These are phyloP conservation scores for Vanrija pseudolonga DNA, from an alignment of 1,284 basidiomycete genomes.

Conservation along the genomic window DNA sequence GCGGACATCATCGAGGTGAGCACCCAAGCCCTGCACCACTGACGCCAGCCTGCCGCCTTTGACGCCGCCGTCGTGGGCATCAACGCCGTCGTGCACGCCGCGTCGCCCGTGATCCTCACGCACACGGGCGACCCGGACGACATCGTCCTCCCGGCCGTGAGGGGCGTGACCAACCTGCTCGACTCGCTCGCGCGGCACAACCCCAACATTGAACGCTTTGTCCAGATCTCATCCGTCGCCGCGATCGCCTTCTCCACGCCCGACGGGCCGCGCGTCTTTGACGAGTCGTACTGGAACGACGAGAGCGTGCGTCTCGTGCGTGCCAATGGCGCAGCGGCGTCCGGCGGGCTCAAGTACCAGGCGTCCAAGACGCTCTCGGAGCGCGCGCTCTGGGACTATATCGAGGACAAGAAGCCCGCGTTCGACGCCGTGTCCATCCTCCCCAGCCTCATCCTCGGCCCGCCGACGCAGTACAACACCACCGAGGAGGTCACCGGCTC, in stretches of 20 bases:
- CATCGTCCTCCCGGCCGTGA: not conserved
- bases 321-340: not conserved
- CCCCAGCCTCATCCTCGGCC: not conserved
- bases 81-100: not conserved
- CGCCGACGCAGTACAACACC: not conserved
- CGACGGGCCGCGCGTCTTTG: not conserved
- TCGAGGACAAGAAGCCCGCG: not conserved
- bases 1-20: not conserved
- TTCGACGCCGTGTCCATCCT: constrained; percentile 11
- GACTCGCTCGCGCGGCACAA: not conserved
- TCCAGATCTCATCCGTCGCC: not conserved
- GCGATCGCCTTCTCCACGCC: not conserved
- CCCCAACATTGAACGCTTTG: not conserved
- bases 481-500: constrained; percentile 8
- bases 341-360: not conserved
- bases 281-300: not conserved
- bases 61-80: not conserved
- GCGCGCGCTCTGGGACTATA: not conserved
- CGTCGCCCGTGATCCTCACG: not conserved
- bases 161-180: not conserved
- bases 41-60: not conserved
- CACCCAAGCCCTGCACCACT: not conserved
- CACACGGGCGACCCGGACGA: not conserved
- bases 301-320: not conserved
- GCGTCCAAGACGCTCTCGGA: not conserved